Percentiles rank a stretch among this genome's conserved stretches.
These are phyloP conservation scores for Paracorniculantispora psalliotae DNA, from an alignment of 2,329 filamentous ascomycete species.

Conservation along the genomic window DNA sequence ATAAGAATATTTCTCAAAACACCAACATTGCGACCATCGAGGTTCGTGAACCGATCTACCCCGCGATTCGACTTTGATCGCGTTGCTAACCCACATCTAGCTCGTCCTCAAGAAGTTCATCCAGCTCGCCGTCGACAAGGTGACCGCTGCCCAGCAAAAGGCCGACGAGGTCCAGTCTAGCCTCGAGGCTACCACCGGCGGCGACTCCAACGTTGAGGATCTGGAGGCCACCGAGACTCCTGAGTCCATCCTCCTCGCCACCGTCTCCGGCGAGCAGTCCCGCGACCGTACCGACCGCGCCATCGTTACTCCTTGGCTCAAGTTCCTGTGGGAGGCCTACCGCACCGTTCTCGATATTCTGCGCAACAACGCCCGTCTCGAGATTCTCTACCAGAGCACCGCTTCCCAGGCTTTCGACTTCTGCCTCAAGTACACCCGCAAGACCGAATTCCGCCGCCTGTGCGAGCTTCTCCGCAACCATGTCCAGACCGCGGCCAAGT, in stretches of 20 bases:
- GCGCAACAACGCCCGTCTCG: conserved; percentile 96
- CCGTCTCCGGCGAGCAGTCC: conserved; percentile 95
- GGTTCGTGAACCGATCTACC: conserved; percentile 41
- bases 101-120: conserved; percentile 97
- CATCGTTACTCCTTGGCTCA: conserved; percentile 97
- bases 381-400: conserved; percentile 97
- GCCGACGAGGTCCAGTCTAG: conserved; percentile 90
- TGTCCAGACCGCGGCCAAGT: conserved; percentile 98
- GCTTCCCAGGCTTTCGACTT: conserved; percentile 98
- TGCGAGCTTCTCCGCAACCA: conserved; percentile 98
- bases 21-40: conserved; percentile 98
- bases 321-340: conserved; percentile 99
- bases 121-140: conserved; percentile 92
- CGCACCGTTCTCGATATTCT: conserved; percentile 96
- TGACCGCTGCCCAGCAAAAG: conserved; percentile 91
- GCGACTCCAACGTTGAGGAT: conserved; percentile 76
- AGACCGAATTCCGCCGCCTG: conserved; percentile 98
- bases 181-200: conserved; percentile 61
- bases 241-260: conserved; percentile 95
- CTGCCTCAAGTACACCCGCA: conserved; percentile 94
- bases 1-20: conserved; percentile 99
- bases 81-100: conserved; percentile 35
- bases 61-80: neutral
- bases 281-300: conserved; percentile 95
- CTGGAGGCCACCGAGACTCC: conserved; percentile 96